Base-by-base conservation (phyloP, 805 yeast genomes). In the Aciculoconidium aculeatum region DNA sequence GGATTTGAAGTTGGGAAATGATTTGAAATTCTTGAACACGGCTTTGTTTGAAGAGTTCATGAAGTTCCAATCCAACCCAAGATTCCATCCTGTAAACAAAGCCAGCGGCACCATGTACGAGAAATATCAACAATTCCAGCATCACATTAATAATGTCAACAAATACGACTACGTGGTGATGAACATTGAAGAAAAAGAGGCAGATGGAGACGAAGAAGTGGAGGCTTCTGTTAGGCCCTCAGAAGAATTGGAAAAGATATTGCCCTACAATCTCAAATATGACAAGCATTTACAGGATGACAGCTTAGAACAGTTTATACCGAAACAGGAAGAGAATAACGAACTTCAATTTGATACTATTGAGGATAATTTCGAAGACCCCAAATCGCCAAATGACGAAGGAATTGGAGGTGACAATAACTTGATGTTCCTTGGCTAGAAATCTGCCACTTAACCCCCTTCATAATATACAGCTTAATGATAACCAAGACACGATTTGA, bases 1-100 rank as follows among this genome's bases (percentile, higher is more conserved):
- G 37, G 60, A 46, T 46, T 41, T 35, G 46, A 53, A 38, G 44
- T 44, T 59, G 30, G 67, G 67, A 9, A 62, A 61, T 30, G 58
- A 57, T 37, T 42, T 56, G 36, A 58, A 58, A 36, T 59, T 50
- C 31, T 34, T 53, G 28, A 53, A 51, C 32, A 51, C 62, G 8
- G 36, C 47, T 13, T 41, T 60, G 13, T 49, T 45, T 10, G 40
- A 44, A 10, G 55, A 55, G 25, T 45, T 50, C 28, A 28, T 55
- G 29, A 36, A 45, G 25, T 49, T 51, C 25, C 58, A 54, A 27
- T 39, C 40, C 11, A 55, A 55, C 37, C 30, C 41, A 5, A 50
- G 49, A 25, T 49, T 49, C 21, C 62, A 58, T 31, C 64, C 65
- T 6, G 35, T 38, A 4, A 42, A 42, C 17, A 45, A 38, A 13